Conservation (phyloP, 2,329 filamentous ascomycete species). For the Aureobasidium vineae region DNA sequence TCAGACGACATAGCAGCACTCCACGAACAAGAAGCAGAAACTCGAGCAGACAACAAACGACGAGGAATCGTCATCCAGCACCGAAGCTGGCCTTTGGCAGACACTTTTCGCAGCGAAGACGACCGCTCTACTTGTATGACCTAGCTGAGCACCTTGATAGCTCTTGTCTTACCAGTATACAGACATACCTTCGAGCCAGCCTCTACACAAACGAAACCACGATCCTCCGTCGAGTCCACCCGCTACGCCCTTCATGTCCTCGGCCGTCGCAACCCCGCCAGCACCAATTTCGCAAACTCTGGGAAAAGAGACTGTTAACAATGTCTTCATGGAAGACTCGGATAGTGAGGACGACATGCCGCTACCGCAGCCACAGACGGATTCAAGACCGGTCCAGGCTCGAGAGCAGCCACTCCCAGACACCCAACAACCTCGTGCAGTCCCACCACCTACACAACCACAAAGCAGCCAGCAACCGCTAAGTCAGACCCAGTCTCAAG, state of each 20-base stretch:
- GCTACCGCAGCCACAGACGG: neutral
- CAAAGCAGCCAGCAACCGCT: neutral
- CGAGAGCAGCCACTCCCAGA: neutral
- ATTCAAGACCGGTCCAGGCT: neutral
- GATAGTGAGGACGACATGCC: constrained; percentile 39
- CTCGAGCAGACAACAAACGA: constrained; percentile 43
- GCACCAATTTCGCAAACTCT: constrained; percentile 35
- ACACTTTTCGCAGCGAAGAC: constrained; percentile 52
- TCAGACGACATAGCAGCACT: constrained; percentile 36
- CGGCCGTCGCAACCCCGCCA: constrained; percentile 54
- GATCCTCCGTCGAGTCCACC: constrained; percentile 47
- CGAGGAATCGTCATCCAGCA: constrained; percentile 53
- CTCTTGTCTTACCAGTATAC: neutral
- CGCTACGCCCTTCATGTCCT: constrained; percentile 63
- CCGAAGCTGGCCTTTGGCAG: constrained; percentile 48
- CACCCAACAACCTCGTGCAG: neutral
- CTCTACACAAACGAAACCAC: constrained; percentile 10
- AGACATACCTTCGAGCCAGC: constrained; percentile 14
- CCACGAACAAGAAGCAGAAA: constrained; percentile 52
- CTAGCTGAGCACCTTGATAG: neutral
- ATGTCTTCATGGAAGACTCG: constrained; percentile 43
- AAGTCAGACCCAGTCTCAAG: constrained; percentile 2
- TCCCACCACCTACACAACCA: neutral
- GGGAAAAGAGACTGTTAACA: constrained; percentile 40
- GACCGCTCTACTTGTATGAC: constrained; percentile 33